These are phyloP conservation scores for Lentinula boryana DNA, from an alignment of 768 basidiomycete species.

Conservation along the genomic window DNA sequence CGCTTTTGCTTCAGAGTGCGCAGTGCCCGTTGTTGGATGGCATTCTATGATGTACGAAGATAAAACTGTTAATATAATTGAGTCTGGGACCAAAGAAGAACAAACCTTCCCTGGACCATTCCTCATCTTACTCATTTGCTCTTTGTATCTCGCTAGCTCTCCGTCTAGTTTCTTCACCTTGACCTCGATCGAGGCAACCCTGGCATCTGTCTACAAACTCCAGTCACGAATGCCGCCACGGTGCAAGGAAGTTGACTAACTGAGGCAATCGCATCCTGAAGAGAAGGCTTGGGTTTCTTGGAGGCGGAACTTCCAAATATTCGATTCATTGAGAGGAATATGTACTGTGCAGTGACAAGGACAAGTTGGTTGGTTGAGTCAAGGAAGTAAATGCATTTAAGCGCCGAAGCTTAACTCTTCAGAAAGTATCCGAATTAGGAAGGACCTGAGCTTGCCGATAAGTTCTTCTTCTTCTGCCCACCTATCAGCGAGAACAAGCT, in stretches of 20 bases:
- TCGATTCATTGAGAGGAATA: slow-evolving; percentile 56
- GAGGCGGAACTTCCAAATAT: slow-evolving; percentile 72
- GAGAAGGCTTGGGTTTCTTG: slow-evolving; percentile 79
- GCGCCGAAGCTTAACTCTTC: neutral
- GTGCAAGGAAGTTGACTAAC: slow-evolving; percentile 31
- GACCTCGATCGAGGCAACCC: slow-evolving; percentile 87
- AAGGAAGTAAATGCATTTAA: neutral
- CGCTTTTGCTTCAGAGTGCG: slow-evolving; percentile 91
- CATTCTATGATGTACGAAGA: slow-evolving; percentile 43
- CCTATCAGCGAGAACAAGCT: neutral
- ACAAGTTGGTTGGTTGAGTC: too few relatives aligned
- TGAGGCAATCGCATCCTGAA: slow-evolving; percentile 91
- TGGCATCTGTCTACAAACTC: slow-evolving; percentile 68
- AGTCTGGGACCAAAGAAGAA: neutral
- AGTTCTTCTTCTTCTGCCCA: neutral
- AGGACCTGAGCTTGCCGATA: neutral
- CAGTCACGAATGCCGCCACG: neutral
- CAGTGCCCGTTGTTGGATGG: slow-evolving; percentile 92
- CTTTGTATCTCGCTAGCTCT: slow-evolving; percentile 86
- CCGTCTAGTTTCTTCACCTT: slow-evolving; percentile 96
- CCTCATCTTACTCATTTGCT: slow-evolving; percentile 91
- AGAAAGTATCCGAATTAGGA: neutral
- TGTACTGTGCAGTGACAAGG: neutral
- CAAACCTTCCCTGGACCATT: slow-evolving; percentile 92
- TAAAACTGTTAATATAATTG: neutral